Base-by-base conservation (phyloP, 352 stramenopile genomes). In the Paralagenidium karlingii region DNA sequence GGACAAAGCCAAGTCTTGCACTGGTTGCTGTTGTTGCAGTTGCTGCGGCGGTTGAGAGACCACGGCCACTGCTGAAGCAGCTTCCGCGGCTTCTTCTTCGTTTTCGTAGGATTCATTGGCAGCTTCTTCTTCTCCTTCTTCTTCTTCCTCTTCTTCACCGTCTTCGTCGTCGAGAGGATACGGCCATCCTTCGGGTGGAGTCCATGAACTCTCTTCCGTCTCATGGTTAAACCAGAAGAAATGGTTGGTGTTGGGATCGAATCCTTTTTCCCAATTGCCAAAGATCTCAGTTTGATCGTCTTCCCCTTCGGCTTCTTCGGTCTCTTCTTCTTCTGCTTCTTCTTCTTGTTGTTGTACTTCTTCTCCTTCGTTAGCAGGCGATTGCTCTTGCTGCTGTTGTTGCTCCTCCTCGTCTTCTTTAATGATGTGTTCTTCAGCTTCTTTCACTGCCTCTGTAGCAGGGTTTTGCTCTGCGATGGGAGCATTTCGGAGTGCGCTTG, bases 181-280 rank as follows among this genome's bases (percentile, higher is more conserved):
- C 21, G 77, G 74, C 77, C 78, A 91, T 19, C 68, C 68, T 18
- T 87, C 74, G 0, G 77, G 75, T 13, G 70, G 53, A 11, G 63
- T 82, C 75, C 77, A 93, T 19, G 73, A 70, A 24, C 77, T 88
- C 43, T 88, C 77, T 11, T 65, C 73, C 2, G 69, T 83, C 4
- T 38, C 60, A 43, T 90, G 69, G 50, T 93, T 91, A 58, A 90
- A 93, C 79, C 79, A 93, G 38, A 87, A 93, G 48, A 87, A 84
- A 47, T 91, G 77, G 19, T 87, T 86, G 3, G 71, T 73, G 38
- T 49, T 77, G 8, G 70, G 62, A 27, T 91, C 77, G 24, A 87
- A 88, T 10, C 77, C 75, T 57, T 88, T 85, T 40, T 91, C 77
- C 74, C 77, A 91, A 44, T 88, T 75, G 2, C 68, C 77, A 45